Evolutionary conservation across 768 basidiomycete genomes (phyloP).

Genomic region (Suillus plorans): DNA sequence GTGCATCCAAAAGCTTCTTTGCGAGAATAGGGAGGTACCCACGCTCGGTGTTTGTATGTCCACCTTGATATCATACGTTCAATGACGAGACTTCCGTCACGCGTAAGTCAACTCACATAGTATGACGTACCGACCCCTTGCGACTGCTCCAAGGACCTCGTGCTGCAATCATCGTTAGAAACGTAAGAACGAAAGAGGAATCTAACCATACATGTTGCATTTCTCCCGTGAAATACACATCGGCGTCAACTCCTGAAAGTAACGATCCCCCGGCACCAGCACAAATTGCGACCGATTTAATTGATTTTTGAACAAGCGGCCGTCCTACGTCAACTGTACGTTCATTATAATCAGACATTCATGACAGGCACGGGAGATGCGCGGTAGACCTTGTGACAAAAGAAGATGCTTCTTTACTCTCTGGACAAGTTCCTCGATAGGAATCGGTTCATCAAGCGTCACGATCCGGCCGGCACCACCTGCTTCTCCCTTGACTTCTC

Average conservation of each 20-base stretch:
- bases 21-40: conserved; percentile 83
- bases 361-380: conserved; percentile 8
- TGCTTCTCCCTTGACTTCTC: conserved; percentile 42
- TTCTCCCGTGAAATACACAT: conserved; percentile 92
- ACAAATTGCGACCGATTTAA: conserved; percentile 80
- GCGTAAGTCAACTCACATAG: conserved; percentile 57
- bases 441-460: conserved; percentile 53
- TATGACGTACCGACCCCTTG: conserved; percentile 74
- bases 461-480: conserved; percentile 74
- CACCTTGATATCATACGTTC: conserved; percentile 47
- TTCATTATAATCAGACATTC: neutral
- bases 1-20: conserved; percentile 58
- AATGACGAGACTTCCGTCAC: conserved; percentile 11
- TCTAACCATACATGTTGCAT: conserved; percentile 72
- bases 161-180: conserved; percentile 51
- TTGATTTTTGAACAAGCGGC: conserved; percentile 30
- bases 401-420: conserved; percentile 71
- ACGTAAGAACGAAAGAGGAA: conserved; percentile 16
- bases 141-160: conserved; percentile 80
- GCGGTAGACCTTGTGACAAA: conserved; percentile 51
- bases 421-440: conserved; percentile 57
- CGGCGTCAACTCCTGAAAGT: conserved; percentile 69
- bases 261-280: conserved; percentile 87
- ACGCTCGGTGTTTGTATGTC: conserved; percentile 94
- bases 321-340: conserved; percentile 68